Base-by-base conservation (phyloP, 1,284 basidiomycete genomes). In the Boletus subluridellus region DNA sequence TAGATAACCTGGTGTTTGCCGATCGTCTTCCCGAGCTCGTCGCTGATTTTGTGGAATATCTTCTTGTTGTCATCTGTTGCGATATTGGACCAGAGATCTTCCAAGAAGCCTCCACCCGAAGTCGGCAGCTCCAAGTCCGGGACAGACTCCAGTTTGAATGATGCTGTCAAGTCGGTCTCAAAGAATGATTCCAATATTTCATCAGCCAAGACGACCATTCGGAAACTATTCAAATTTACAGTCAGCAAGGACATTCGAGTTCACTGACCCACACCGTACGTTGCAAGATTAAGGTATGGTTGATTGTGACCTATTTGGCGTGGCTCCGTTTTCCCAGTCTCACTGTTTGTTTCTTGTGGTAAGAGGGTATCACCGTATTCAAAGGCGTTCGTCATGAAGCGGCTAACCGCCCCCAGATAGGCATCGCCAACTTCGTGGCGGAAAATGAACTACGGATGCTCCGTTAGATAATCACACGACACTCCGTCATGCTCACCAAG, bases 371-470 rank as follows among this genome's bases (percentile, higher is more conserved):
- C 95, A 4, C 94, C 95, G 62, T 95, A 97, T 70, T 98, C 95
- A 69, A 96, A 98, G 0, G 95, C 93, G 69, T 98, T 98, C 37
- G 94, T 89, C 87, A 98, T 95, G 73, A 98, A 95, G 34, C 94
- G 89, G 65, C 92, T 95, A 59, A 98, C 91, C 28, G 95, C 93
- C 2, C 94, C 97, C 44, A 99, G 82, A 70, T 98, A 98, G 8
- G 94, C 92, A 73, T 99, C 97, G 11, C 97, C 96, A 15, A 95
- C 84, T 76, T 99, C 97, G 73, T 90, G 95, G 30, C 97, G 89
- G 85, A 99, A 99, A 67, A 99, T 97, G 76, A 96, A 96, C 92
- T 95, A 68, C 41, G 57, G 32, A 49, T 42, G 17, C 56, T 12
- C 57, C 45, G 53, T 55, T 44, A 59, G 49, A 54, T 34, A 10